Evolutionary conservation across 257 asterid genomes (phyloP).

Genomic region (Striga asiatica): DNA sequence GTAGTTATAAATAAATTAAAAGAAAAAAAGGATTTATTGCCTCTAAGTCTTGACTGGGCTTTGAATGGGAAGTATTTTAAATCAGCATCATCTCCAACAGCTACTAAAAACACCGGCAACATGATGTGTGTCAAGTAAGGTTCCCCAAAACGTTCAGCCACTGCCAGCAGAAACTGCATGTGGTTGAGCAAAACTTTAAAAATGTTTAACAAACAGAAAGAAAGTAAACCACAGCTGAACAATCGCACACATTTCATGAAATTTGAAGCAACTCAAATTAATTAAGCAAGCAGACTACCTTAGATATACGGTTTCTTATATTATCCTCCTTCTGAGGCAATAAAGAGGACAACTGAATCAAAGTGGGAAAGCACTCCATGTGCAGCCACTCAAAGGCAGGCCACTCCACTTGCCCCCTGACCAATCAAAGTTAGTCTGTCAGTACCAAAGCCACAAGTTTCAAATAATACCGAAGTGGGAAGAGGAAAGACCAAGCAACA

Average conservation of each 20-base stretch:
- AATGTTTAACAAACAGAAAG: constrained; percentile 9
- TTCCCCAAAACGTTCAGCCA: constrained; percentile 66
- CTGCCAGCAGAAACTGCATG: constrained; percentile 66
- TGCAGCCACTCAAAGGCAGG: constrained; percentile 88
- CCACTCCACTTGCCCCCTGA: constrained; percentile 83
- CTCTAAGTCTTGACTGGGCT: constrained; percentile 46
- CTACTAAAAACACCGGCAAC: constrained; percentile 79
- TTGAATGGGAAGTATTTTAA: constrained; percentile 51
- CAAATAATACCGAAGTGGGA: background rate
- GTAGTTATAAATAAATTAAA: background rate
- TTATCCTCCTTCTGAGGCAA: constrained; percentile 94
- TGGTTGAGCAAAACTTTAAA: constrained; percentile 17
- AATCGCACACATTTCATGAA: constrained; percentile 9
- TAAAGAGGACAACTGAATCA: constrained; percentile 71
- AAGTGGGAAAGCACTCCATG: constrained; percentile 65
- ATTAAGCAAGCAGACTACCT: constrained; percentile 30
- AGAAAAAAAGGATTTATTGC: constrained; percentile 33
- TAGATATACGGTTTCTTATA: constrained; percentile 63
- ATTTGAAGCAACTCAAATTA: constrained; percentile 11
- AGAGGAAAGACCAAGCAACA: constrained; percentile 14
- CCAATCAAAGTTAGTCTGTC: constrained; percentile 17
- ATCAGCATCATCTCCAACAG: constrained; percentile 73
- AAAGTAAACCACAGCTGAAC: background rate
- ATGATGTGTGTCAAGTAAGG: constrained; percentile 63
- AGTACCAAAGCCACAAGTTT: constrained; percentile 13